Base-by-base conservation (phyloP, 169 alveolate species). In the Theileria luwenshuni region DNA sequence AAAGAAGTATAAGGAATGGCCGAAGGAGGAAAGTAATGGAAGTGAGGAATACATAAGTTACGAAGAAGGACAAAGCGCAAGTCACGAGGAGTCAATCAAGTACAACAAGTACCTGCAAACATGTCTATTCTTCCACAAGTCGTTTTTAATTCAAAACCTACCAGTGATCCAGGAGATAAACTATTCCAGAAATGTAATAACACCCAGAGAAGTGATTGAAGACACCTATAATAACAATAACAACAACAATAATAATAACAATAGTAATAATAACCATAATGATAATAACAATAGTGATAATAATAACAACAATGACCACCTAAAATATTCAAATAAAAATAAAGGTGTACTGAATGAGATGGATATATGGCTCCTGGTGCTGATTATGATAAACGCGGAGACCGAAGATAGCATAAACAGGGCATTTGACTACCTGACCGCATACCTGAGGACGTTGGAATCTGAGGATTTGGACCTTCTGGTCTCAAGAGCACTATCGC, bases 281-380 rank as follows among this genome's bases (percentile, higher is more conserved):
- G n/a, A n/a, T n/a, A n/a, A n/a, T n/a, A n/a, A n/a, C n/a, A n/a
- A 69, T 58, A 6, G 17, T 42, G 8, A n/a, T n/a, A n/a, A n/a
- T n/a, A n/a, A n/a, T n/a, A n/a, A n/a, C n/a, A n/a, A n/a, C n/a
- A n/a, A n/a, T n/a, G n/a, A n/a, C n/a, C n/a, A n/a, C n/a, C n/a
- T n/a, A n/a, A n/a, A n/a, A n/a, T n/a, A n/a, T n/a, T n/a, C n/a
- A n/a, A n/a, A n/a, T n/a, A n/a, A n/a, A n/a, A n/a, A n/a, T n/a
- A n/a, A n/a, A n/a, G n/a, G n/a, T n/a, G n/a, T n/a, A n/a, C n/a
- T n/a, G n/a, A n/a, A 68, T 33, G 45, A 35, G 32, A 2, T 52
- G 6, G 87, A 79, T 45, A 51, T 72, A 6, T 79, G 87, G 87
- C 41, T 79, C 33, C 48, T 79, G 61, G 68, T 32, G 52, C 49